Conservation (phyloP, 768 basidiomycete genomes). For the Russula virescens region DNA sequence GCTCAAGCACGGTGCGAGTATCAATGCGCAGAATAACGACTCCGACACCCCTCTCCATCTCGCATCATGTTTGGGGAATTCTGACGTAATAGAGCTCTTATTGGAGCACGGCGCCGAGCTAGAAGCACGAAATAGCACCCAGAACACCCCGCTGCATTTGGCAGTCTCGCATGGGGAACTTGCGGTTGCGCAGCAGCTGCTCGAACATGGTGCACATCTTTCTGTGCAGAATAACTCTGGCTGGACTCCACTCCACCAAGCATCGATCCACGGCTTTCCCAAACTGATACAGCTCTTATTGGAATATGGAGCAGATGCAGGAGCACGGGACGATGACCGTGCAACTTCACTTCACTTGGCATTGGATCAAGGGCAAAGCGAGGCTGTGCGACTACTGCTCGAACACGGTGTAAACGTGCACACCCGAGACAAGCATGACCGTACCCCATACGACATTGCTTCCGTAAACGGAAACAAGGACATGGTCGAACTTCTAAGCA, state of each 20-base stretch:
- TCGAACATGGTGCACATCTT: not conserved
- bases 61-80: not conserved
- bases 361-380: not conserved
- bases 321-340: not conserved
- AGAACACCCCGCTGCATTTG: not conserved
- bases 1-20: not conserved
- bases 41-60: not conserved
- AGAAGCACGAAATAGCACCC: not conserved
- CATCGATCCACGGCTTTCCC: not conserved
- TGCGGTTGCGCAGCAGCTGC: not conserved
- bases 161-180: not conserved
- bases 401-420: not conserved
- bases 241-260: not conserved
- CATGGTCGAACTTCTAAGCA: not conserved
- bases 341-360: not conserved
- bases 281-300: not conserved
- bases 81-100: not conserved
- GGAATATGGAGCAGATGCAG: not conserved
- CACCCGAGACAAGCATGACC: not conserved
- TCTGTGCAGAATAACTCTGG: not conserved
- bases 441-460: not conserved
- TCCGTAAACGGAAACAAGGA: not conserved
- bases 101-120: not conserved
- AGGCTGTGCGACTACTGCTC: not conserved
- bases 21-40: not conserved